Conservation (phyloP, 345 rosid species). For the Boechera divaricarpa region DNA sequence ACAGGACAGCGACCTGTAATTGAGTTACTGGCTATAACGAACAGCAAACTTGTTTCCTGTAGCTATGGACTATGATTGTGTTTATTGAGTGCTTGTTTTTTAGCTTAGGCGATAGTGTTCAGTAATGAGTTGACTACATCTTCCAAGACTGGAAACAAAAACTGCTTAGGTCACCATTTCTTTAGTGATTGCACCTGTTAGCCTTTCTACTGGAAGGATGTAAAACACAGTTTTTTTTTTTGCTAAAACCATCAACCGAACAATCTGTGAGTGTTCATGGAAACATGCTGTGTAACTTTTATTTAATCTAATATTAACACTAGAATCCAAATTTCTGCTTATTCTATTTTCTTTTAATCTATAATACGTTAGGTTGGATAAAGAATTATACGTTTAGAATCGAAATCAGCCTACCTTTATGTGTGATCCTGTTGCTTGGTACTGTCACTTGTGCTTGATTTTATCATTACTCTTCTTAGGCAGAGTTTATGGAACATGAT, state of each 20-base stretch:
- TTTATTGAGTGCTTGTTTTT: constrained; percentile 33
- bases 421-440: constrained; percentile 24
- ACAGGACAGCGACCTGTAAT: neutral
- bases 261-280: constrained; percentile 4
- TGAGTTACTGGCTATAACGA: constrained; percentile 11
- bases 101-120: constrained; percentile 30
- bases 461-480: constrained; percentile 56
- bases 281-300: constrained; percentile 22
- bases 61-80: constrained; percentile 11
- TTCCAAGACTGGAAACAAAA: constrained; percentile 18
- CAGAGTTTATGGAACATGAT: constrained; percentile 99
- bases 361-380: neutral
- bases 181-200: constrained; percentile 12
- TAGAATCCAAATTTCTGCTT: constrained; percentile 11
- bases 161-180: constrained; percentile 29
- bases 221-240: constrained; percentile 18
- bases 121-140: constrained; percentile 27
- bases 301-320: constrained; percentile 11
- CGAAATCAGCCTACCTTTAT: constrained; percentile 18
- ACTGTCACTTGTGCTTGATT: constrained; percentile 33
- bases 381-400: constrained; percentile 19
- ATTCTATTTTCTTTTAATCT: constrained; percentile 13
- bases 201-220: constrained; percentile 18
- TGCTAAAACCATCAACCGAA: constrained; percentile 26
- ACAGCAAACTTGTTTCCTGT: constrained; percentile 25